Base-by-base conservation (phyloP, 495 filamentous ascomycete species). In the Corynascus novoguineensis region DNA sequence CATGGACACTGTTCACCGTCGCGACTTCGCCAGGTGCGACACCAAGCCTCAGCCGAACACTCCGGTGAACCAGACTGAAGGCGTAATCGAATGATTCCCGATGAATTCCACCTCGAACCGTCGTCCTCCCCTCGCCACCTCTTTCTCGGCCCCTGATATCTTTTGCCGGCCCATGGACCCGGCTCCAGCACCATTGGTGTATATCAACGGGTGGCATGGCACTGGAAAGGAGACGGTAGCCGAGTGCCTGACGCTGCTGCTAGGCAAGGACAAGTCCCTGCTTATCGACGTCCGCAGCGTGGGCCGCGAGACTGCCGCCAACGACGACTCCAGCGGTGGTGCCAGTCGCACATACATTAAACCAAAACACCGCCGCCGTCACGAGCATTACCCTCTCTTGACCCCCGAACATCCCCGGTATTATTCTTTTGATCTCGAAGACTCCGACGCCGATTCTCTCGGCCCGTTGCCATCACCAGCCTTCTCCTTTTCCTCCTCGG, bases 131-230 rank as follows among this genome's bases (percentile, higher is more conserved):
- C 35, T 48, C 28, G 7, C 47, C 55, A 27, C 31, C 25, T 50
- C 29, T 4, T 14, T 29, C 38, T 57, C 52, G 2, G 38, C 53
- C 7, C 46, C 44, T 5, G 27, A 53, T 24, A 32, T 63, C 31
- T 60, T 64, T 22, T 37, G 50, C 17, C 60, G 64, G 22, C 60
- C 57, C 8, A 61, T 62, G 52, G 54, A 52, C 27, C 61, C 61
- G 0, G 45, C 37, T 35, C 65, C 67, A 0, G 61, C 57, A 6
- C 67, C 67, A 29, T 54, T 70, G 21, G 53, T 70, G 6, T 62
- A 54, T 42, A 68, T 70, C 57, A 70, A 70, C 50, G 67, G 67
- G 41, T 55, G 54, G 59, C 61, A 55, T 5, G 67, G 64, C 49
- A 64, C 65, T 19, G 67, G 67, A 27, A 68, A 70, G 58, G 48